Conservation (phyloP, 2,329 filamentous ascomycete genomes). For the Clarireedia paspali region DNA sequence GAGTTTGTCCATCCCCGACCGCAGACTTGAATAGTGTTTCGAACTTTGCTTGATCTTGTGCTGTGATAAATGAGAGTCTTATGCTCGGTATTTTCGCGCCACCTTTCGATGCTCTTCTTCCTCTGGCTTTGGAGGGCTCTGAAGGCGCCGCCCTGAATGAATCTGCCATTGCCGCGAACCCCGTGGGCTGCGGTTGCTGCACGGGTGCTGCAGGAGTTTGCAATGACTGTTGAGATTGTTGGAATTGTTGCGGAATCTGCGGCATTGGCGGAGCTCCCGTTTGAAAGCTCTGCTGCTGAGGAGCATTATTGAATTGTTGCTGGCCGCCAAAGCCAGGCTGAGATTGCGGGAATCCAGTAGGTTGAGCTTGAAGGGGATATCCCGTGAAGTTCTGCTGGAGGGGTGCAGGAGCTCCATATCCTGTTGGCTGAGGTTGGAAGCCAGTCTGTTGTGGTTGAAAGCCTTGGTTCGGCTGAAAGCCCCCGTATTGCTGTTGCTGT, state of each 20-base stretch:
- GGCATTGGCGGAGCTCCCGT: constrained; percentile 28
- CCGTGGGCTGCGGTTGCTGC: constrained; percentile 58
- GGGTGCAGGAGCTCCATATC: constrained; percentile 27
- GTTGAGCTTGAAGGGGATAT: constrained; percentile 27
- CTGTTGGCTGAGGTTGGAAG: constrained; percentile 21
- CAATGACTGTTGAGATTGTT: constrained; percentile 27
- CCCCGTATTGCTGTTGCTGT: constrained; percentile 27
- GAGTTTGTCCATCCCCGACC: constrained; percentile 72
- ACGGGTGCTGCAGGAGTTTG: constrained; percentile 48
- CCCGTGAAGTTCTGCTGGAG: constrained; percentile 27
- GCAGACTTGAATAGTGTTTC: constrained; percentile 97
- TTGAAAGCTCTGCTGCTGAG: constrained; percentile 36
- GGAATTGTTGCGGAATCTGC: constrained; percentile 28
- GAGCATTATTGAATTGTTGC: constrained; percentile 37
- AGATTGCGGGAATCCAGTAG: constrained; percentile 47
- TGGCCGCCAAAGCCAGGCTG: constrained; percentile 50
- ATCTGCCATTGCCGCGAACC: constrained; percentile 59
- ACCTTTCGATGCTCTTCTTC: constrained; percentile 42
- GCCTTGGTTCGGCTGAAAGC: constrained; percentile 6
- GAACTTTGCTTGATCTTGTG: constrained; percentile 90
- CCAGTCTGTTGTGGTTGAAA: constrained; percentile 19
- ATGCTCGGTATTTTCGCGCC: constrained; percentile 85
- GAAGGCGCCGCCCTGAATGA: constrained; percentile 49
- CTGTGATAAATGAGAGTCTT: constrained; percentile 90
- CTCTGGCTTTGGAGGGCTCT: constrained; percentile 35